phyloP scores from a whole-genome alignment of 305 asterid species.

The Fraxinus sp. region DNA sequence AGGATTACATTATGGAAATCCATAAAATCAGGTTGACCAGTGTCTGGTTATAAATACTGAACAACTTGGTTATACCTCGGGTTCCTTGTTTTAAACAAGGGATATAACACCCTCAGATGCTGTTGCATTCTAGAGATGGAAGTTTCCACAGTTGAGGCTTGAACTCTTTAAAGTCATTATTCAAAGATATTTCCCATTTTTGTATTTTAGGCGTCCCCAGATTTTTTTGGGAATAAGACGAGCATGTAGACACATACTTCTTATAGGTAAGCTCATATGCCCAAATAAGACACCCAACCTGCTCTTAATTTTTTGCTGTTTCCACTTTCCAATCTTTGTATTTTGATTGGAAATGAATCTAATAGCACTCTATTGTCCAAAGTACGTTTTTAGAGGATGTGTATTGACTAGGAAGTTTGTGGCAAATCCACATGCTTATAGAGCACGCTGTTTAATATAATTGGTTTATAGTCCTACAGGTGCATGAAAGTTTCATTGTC shows the following conservation, averaged over 20 bases:
- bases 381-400: not conserved
- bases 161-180: not conserved
- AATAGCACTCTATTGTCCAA: not conserved
- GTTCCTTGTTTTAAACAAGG: not conserved
- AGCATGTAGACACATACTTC: not conserved
- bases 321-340: not conserved
- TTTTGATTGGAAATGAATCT: not conserved
- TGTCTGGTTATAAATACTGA: not conserved
- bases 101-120: not conserved
- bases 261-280: not conserved
- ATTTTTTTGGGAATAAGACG: not conserved
- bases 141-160: not conserved
- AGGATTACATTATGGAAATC: not conserved
- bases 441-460: not conserved
- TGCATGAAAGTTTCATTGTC: constrained; percentile 18
- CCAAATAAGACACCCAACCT: not conserved
- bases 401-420: constrained; percentile 3
- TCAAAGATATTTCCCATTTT: not conserved
- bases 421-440: not conserved
- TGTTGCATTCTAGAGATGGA: not conserved
- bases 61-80: not conserved
- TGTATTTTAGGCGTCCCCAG: not conserved
- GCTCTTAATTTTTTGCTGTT: not conserved
- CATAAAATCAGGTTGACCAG: constrained; percentile 3
- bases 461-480: constrained; percentile 9